Percentiles rank a stretch among this genome's conserved stretches.
These are phyloP conservation scores for Hydnomerulius pinastri DNA, from an alignment of 768 basidiomycete species.

Conservation along the genomic window DNA sequence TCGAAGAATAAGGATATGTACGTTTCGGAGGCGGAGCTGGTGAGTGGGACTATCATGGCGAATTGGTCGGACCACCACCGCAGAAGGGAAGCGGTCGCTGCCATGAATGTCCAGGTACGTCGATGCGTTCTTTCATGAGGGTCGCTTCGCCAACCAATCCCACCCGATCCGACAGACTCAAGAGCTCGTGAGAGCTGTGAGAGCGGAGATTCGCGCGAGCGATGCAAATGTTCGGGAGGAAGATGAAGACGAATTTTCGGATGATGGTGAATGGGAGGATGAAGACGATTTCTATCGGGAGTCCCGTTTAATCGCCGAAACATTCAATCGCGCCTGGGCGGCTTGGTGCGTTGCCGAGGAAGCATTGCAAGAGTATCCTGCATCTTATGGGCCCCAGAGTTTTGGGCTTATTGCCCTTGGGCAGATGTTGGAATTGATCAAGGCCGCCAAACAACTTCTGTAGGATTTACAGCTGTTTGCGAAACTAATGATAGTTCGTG, in stretches of 20 bases:
- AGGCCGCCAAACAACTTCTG: slow-evolving; percentile 18
- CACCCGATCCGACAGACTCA: slow-evolving; percentile 34
- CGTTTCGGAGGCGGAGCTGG: slow-evolving; percentile 43
- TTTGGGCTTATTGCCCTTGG: slow-evolving; percentile 49
- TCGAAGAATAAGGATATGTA: slow-evolving; percentile 37
- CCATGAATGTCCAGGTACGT: slow-evolving; percentile 48
- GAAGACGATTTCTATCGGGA: slow-evolving; percentile 32
- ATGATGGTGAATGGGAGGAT: slow-evolving; percentile 27
- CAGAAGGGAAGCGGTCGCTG: slow-evolving; percentile 38
- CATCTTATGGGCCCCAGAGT: slow-evolving; percentile 42
- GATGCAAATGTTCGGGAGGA: slow-evolving; percentile 12
- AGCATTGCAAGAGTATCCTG: slow-evolving; percentile 22
- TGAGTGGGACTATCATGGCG: slow-evolving; percentile 48
- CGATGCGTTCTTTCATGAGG: no score
- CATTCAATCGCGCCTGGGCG: slow-evolving; percentile 44
- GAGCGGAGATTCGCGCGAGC: slow-evolving; percentile 31
- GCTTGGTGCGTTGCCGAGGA: slow-evolving; percentile 45
- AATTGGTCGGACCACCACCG: slow-evolving; percentile 45
- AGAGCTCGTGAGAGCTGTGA: slow-evolving; percentile 39
- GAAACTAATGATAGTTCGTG: no score
- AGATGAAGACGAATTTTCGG: slow-evolving; percentile 26
- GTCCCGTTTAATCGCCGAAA: slow-evolving; percentile 27
- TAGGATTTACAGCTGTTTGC: slow-evolving; percentile 11
- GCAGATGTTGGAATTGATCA: slow-evolving; percentile 42
- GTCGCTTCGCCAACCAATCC: no score